Evolutionary conservation across 1,284 basidiomycete genomes (phyloP).

Genomic region (Xerocomus amazonicus): DNA sequence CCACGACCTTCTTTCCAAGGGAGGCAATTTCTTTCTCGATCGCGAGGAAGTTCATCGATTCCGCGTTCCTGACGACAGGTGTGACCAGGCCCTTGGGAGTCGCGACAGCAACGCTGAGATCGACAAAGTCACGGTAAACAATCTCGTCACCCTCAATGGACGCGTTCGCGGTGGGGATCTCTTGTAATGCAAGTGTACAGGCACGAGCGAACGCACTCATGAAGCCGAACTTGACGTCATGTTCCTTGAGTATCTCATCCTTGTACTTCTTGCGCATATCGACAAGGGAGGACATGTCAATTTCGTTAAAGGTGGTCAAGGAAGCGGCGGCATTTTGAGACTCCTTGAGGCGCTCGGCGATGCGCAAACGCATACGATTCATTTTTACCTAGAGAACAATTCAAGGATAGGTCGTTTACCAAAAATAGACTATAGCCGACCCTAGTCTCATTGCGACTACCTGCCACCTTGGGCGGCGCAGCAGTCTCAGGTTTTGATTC

Average conservation of each 20-base stretch:
- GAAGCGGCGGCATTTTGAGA: constrained; percentile 97
- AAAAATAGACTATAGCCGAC: constrained; percentile 39
- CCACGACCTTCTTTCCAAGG: constrained; percentile 82
- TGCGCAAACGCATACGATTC: constrained; percentile 96
- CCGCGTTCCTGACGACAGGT: constrained; percentile 91
- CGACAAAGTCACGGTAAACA: constrained; percentile 93
- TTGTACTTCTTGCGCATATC: constrained; percentile 96
- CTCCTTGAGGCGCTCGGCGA: constrained; percentile 96
- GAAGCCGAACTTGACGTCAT: constrained; percentile 97
- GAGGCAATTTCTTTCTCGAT: constrained; percentile 92
- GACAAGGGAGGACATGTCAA: constrained; percentile 97
- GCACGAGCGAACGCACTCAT: constrained; percentile 98
- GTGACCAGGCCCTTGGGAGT: constrained; percentile 98
- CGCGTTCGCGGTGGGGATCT: constrained; percentile 94
- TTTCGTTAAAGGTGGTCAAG: constrained; percentile 98
- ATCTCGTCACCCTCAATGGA: constrained; percentile 95
- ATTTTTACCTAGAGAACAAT: constrained; percentile 74
- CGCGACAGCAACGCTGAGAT: constrained; percentile 92
- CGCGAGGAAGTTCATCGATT: constrained; percentile 82
- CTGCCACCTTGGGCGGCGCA: constrained; percentile 41
- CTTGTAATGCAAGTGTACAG: constrained; percentile 80
- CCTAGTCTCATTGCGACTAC: constrained; percentile 81
- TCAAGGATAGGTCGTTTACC: not conserved
- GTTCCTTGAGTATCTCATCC: constrained; percentile 87
- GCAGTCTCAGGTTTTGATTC: constrained; percentile 35